Evolutionary conservation across 805 yeast species (phyloP), one percentile per base, ranked within the genome.

Genomic region (Lipomyces chichibuensis): DNA sequence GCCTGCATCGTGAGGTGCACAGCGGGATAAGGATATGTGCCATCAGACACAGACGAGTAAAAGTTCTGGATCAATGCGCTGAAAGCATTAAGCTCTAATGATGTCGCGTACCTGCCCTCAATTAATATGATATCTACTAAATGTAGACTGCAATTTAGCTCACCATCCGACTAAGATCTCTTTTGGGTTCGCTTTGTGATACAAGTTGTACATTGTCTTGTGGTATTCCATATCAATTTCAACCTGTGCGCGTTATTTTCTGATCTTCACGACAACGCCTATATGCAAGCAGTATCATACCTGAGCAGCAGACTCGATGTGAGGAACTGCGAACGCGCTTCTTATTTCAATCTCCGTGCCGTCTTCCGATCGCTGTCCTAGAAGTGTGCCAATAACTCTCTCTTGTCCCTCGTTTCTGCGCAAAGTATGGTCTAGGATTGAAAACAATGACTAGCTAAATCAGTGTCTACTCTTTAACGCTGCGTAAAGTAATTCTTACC

Each of bases 131-230:
- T 11, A 17, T 39, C 59, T 20, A 8, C 3, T 35, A 23, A 23
- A 14, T 20, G 52, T 52, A 23, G 25, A 32, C 25, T 56, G n/a
- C 57, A 29, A 33, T 39, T n/a, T 81, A 60, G 88, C 87, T 77
- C 90, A 92, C 97, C 97, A 92, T 64, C 97, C 97, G 59, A 92
- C 83, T 64, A 92, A 88, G 61, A 84, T 83, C 71, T 88, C 89
- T 75, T 89, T 89, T 65, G 95, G 94, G 78, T 88, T 88, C 43
- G 94, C 87, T 75, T 86, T 86, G 80, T 88, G 89, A 79, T 89
- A 86, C 75, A 92, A 80, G 73, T 86, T 87, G 79, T 82, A 89
- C 78, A 90, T 84, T 43, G 87, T 80, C 75, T 85, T 84, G 82
- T 90, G 92, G 76, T 86, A 88, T 66, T 87, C 88, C 74, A 90